Percentiles rank a stretch among this genome's conserved stretches.
Evolutionary conservation across 345 rosid species (phyloP).

Genomic region (Noccaea bulbosa): DNA sequence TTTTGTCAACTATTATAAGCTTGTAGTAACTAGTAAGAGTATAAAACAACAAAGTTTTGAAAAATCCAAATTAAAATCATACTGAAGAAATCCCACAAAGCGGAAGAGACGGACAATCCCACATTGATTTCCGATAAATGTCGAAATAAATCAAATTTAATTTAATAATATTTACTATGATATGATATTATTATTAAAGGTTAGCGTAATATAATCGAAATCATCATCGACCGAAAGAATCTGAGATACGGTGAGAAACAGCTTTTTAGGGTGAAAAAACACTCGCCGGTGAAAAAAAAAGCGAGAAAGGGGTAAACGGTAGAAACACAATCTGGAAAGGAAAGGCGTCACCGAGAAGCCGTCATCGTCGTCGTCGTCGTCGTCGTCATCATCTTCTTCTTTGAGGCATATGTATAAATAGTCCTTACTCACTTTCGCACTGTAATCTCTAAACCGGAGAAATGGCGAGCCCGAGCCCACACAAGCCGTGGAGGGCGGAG

Average conservation of each 20-base stretch:
- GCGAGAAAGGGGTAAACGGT: conserved; percentile 27
- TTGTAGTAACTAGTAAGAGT: too few relatives aligned
- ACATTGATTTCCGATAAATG: not conserved
- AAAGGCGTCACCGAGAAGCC: conserved; percentile 36
- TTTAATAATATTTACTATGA: too few relatives aligned
- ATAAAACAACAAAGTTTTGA: too few relatives aligned
- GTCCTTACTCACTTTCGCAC: conserved; percentile 11
- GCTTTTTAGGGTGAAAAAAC: conserved; percentile 33
- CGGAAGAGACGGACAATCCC: too few relatives aligned
- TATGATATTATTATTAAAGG: too few relatives aligned
- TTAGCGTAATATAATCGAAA: not conserved
- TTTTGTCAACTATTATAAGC: too few relatives aligned
- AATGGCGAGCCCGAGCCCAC: conserved; percentile 64
- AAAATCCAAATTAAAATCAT: too few relatives aligned
- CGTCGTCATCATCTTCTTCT: not conserved
- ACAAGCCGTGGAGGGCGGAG: conserved; percentile 92
- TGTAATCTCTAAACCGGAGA: conserved; percentile 10
- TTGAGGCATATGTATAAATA: conserved; percentile 33
- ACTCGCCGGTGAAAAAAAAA: conserved; percentile 30
- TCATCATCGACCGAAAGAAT: not conserved
- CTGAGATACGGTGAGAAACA: conserved; percentile 16
- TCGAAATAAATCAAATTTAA: not conserved
- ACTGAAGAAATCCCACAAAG: too few relatives aligned
- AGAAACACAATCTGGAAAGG: conserved; percentile 26
- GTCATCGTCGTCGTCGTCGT: conserved; percentile 18